Base-by-base conservation (phyloP, 257 asterid species). In the Plantago elongata region DNA sequence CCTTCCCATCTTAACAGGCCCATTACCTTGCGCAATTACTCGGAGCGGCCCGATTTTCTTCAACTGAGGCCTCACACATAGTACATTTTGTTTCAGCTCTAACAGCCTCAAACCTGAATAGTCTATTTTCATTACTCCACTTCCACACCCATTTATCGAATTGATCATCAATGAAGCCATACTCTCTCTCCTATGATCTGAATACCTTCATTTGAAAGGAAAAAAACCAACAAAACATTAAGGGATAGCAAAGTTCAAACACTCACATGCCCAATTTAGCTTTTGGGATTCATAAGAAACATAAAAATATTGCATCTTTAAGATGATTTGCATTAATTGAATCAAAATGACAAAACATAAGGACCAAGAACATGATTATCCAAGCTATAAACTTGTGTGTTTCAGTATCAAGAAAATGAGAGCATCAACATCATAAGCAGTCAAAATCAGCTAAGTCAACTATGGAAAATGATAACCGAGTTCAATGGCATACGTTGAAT, bases 91-190 rank as follows among this genome's bases (percentile, higher is more conserved):
- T 45, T 68, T 64, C 61, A 73, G 16, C 48, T 64, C 57, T 62
- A 69, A 45, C 22, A 84, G 76, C 65, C 60, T 84, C 65, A 78
- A 51, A 43, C 80, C 79, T 38, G 63, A 66, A 51, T 61, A 69
- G 44, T 83, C 84, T 11, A 69, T 64, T 60, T 77, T 83, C 48
- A 70, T 63, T 9, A 72, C 48, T 43, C 72, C 66, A 15, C 64
- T 64, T 44, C 77, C 66, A 64, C 56, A 65, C 13, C 57, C 72
- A 43, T 64, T 73, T 54, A 68, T 73, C 1, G 81, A 71, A 61
- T 75, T 79, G 43, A 81, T 54, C 64, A 75, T 34, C 64, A 73
- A 27, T 9, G 84, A 72, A 61, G 89, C 82, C 88, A 80, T 78
- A 40, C 18, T 65, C 29, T 67, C 44, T 6, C 17, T 44, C 60